phyloP scores from a whole-genome alignment of 495 filamentous ascomycete species.

The Talaromyces thailandensis region DNA sequence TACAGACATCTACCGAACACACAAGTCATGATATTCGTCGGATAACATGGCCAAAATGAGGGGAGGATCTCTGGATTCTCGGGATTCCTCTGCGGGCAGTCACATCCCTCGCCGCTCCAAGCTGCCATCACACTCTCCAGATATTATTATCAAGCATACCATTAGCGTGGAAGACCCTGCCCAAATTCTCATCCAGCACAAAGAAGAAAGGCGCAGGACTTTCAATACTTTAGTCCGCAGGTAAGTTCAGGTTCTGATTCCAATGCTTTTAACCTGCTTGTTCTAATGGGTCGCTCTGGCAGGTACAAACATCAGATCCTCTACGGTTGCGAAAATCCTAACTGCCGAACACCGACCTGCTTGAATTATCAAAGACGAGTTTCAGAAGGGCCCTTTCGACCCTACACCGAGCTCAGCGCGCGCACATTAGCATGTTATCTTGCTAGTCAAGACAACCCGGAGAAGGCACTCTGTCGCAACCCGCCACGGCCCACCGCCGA shows the following conservation, averaged over 20 bases:
- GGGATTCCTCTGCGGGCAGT: constrained; percentile 21
- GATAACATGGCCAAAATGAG: constrained; percentile 37
- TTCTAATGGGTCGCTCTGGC: constrained; percentile 11
- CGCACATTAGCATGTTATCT: constrained; percentile 71
- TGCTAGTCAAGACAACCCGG: constrained; percentile 70
- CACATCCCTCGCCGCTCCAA: constrained; percentile 29
- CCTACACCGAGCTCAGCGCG: constrained; percentile 61
- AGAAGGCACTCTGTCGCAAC: constrained; percentile 61
- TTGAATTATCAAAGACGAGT: constrained; percentile 64
- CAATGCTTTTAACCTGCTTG: not conserved
- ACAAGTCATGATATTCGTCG: not conserved
- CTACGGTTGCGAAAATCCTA: constrained; percentile 63
- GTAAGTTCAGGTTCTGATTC: constrained; percentile 19
- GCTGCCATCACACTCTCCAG: constrained; percentile 40
- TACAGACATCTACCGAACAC: not conserved
- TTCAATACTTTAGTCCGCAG: constrained; percentile 45
- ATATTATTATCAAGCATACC: constrained; percentile 38
- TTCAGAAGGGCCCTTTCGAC: constrained; percentile 58
- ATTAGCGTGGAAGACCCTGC: constrained; percentile 37
- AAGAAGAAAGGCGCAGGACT: constrained; percentile 40
- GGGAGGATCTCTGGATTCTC: constrained; percentile 34
- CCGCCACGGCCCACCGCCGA: constrained; percentile 25
- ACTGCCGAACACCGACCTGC: constrained; percentile 70
- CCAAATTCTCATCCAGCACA: constrained; percentile 36
- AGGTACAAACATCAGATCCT: constrained; percentile 82